Percentiles rank a stretch among this genome's conserved stretches.
These are phyloP conservation scores for Penicillium occitanis DNA, from an alignment of 2,329 filamentous ascomycete genomes.

Conservation along the genomic window DNA sequence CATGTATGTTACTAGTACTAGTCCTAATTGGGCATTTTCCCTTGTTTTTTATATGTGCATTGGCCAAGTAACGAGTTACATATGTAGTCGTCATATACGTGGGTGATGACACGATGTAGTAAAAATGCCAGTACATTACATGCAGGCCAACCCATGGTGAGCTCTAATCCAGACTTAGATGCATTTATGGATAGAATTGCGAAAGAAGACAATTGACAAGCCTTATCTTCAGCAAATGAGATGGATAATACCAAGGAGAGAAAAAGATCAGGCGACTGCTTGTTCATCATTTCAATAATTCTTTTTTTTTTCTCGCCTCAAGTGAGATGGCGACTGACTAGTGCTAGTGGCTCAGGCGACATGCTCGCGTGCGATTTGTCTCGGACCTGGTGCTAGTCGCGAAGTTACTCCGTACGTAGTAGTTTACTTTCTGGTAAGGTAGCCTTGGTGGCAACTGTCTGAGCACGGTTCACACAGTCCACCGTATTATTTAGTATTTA, in stretches of 20 bases:
- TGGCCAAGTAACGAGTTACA: no score
- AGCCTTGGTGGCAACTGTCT: neutral
- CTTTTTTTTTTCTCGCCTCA: neutral
- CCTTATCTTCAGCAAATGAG: constrained; percentile 9
- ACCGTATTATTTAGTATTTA: neutral
- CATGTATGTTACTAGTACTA: no score
- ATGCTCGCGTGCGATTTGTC: constrained; percentile 19
- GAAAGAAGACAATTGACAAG: neutral
- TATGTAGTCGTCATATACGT: no score
- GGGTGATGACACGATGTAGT: no score
- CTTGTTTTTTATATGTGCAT: no score
- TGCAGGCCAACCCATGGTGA: no score
- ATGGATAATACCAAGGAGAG: neutral
- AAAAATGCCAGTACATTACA: no score
- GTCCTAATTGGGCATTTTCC: no score
- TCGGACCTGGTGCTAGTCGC: neutral
- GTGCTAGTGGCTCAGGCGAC: constrained; percentile 17
- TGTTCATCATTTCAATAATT: neutral
- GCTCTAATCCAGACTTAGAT: no score
- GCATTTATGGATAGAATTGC: neutral
- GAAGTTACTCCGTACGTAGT: neutral
- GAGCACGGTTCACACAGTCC: neutral
- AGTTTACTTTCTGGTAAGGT: neutral
- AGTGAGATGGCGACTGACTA: neutral
- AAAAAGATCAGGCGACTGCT: constrained; percentile 9